phyloP scores from a whole-genome alignment of 2,329 filamentous ascomycete species.

The Cercospora berteroae region DNA sequence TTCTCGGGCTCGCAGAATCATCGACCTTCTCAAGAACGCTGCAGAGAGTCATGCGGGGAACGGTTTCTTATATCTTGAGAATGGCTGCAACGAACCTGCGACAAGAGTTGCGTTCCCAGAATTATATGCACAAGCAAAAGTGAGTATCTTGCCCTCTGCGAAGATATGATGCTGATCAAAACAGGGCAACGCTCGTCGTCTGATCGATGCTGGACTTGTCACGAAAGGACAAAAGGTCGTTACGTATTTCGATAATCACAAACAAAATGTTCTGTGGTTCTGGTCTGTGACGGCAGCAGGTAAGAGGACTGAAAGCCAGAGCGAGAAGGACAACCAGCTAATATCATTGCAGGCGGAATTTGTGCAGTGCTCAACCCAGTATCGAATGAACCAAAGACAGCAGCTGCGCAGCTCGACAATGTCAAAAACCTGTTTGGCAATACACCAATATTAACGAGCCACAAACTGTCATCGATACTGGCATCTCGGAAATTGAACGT shows the following conservation, averaged over 20 bases:
- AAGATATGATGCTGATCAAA: not conserved
- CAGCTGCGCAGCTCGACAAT: constrained; percentile 26
- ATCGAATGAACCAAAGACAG: constrained; percentile 27
- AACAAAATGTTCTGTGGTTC: constrained; percentile 44
- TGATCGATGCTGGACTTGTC: constrained; percentile 21
- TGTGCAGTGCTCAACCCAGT: constrained; percentile 23
- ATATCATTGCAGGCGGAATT: constrained; percentile 24
- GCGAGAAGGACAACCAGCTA: not conserved
- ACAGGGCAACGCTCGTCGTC: constrained; percentile 18
- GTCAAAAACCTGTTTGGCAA: constrained; percentile 19
- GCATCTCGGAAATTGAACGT: constrained; percentile 19
- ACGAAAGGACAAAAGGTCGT: constrained; percentile 17
- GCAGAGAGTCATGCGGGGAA: constrained; percentile 4
- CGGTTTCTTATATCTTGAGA: constrained; percentile 18
- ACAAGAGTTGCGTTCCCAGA: constrained; percentile 15
- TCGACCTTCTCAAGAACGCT: constrained; percentile 20
- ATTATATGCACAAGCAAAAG: constrained; percentile 21
- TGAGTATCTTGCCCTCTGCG: not conserved
- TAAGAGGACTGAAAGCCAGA: not conserved
- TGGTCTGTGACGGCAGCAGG: constrained; percentile 42
- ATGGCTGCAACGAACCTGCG: constrained; percentile 14
- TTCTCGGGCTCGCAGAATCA: not conserved
- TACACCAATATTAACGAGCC: constrained; percentile 15
- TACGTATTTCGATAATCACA: constrained; percentile 41
- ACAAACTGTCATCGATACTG: constrained; percentile 20